Conservation (phyloP, 306 rosid genomes). For the Lathyrus aphaca region DNA sequence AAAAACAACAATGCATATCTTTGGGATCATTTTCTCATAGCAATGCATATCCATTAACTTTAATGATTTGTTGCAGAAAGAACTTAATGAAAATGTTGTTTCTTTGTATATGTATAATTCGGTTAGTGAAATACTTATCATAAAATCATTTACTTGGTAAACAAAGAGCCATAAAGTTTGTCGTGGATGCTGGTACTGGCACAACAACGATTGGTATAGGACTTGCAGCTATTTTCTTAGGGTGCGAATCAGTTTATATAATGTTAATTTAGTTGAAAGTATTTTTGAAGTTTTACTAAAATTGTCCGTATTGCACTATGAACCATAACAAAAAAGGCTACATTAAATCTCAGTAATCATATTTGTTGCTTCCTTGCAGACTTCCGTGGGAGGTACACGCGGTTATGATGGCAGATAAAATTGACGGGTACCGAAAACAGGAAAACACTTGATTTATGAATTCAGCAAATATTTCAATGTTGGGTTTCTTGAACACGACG, state of each 20-base stretch:
- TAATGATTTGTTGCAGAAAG: constrained; percentile 29
- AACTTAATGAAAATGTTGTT: constrained; percentile 12
- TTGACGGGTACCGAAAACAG: constrained; percentile 71
- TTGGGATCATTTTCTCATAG: constrained; percentile 31
- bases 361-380: constrained; percentile 55
- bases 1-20: constrained; percentile 38
- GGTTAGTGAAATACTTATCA: constrained; percentile 71
- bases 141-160: constrained; percentile 75
- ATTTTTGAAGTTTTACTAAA: constrained; percentile 18
- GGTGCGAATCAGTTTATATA: constrained; percentile 55
- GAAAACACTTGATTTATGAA: constrained; percentile 68
- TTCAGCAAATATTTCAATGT: constrained; percentile 67
- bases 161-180: constrained; percentile 63
- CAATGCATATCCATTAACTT: constrained; percentile 5
- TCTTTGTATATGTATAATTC: constrained; percentile 63
- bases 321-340: constrained; percentile 27
- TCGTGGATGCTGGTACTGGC: constrained; percentile 91
- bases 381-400: constrained; percentile 88
- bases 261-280: constrained; percentile 27
- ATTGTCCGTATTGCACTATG: too few species aligned
- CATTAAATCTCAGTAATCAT: constrained; percentile 28
- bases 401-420: constrained; percentile 86
- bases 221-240: constrained; percentile 73
- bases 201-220: constrained; percentile 91
- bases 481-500: constrained; percentile 36